Percentiles rank a stretch among this genome's conserved stretches.
Evolutionary conservation across 768 basidiomycete species (phyloP).

Genomic region (Filobasidium wieringae): DNA sequence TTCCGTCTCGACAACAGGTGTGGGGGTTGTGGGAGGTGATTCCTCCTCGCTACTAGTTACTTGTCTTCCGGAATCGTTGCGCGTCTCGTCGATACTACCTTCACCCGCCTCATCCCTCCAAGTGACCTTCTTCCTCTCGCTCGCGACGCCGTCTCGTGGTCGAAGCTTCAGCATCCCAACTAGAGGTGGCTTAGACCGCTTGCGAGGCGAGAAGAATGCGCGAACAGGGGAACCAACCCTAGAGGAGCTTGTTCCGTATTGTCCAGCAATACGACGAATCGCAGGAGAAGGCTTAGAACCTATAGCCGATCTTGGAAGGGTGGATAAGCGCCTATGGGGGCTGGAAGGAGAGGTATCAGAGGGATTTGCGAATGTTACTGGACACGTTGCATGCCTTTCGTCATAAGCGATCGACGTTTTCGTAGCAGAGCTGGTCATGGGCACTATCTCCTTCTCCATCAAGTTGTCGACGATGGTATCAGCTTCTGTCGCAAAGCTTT

Average conservation of each 20-base stretch:
- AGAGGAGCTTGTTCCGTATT: background rate
- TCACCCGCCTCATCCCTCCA: conserved; percentile 28
- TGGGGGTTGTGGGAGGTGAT: background rate
- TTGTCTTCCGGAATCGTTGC: background rate
- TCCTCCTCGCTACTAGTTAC: background rate
- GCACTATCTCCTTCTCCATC: background rate
- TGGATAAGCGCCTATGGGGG: background rate
- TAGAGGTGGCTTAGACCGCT: conserved; percentile 1
- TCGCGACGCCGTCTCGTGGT: background rate
- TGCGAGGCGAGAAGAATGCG: background rate
- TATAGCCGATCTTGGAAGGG: background rate
- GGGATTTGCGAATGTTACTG: background rate
- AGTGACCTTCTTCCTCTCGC: conserved; percentile 15
- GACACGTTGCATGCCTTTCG: conserved; percentile 5
- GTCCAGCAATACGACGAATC: conserved; percentile 5
- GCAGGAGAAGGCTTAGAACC: conserved; percentile 13
- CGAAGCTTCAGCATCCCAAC: background rate
- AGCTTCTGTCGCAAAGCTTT: background rate
- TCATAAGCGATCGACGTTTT: background rate
- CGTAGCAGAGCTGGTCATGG: background rate
- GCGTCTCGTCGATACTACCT: conserved; percentile 21
- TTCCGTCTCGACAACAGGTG: background rate
- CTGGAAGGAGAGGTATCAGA: background rate
- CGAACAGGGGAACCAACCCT: background rate
- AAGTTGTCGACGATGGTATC: background rate